Conservation (phyloP, 2,329 filamentous ascomycete species). For the Colletotrichum cuscutae region DNA sequence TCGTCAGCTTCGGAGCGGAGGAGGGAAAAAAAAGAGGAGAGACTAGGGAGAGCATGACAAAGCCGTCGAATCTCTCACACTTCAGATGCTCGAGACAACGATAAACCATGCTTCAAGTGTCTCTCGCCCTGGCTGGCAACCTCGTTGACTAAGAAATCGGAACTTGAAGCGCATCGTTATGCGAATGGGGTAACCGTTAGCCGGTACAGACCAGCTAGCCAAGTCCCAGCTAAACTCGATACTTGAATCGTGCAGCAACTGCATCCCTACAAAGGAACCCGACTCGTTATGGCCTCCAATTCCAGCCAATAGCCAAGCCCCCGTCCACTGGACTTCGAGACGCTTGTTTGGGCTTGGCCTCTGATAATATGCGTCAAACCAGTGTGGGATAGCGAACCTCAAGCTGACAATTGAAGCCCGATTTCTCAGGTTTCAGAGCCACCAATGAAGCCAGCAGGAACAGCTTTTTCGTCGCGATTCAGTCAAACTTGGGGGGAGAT, state of each 20-base stretch:
- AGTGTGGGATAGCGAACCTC: not conserved
- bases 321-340: conserved; percentile 12
- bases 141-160: conserved; percentile 7
- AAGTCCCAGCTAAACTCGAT: conserved; percentile 23
- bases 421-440: conserved; percentile 16
- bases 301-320: conserved; percentile 19
- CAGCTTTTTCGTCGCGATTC: conserved; percentile 9
- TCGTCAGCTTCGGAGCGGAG: conserved; percentile 26
- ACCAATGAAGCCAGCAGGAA: not conserved
- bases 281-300: conserved; percentile 6
- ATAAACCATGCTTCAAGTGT: conserved; percentile 27
- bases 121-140: not conserved
- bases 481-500: conserved; percentile 4
- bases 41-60: conserved; percentile 25
- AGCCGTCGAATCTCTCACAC: conserved; percentile 13
- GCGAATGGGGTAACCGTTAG: conserved; percentile 20
- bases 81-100: conserved; percentile 27
- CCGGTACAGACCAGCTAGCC: not conserved
- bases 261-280: conserved; percentile 25
- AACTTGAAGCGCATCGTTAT: conserved; percentile 15
- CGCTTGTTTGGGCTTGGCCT: conserved; percentile 12
- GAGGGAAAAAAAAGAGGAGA: conserved; percentile 17
- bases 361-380: not conserved
- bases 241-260: conserved; percentile 32
- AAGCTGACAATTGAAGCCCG: not conserved